Conservation (phyloP, 2,329 filamentous ascomycete species). For the Venturia aucupariae region DNA sequence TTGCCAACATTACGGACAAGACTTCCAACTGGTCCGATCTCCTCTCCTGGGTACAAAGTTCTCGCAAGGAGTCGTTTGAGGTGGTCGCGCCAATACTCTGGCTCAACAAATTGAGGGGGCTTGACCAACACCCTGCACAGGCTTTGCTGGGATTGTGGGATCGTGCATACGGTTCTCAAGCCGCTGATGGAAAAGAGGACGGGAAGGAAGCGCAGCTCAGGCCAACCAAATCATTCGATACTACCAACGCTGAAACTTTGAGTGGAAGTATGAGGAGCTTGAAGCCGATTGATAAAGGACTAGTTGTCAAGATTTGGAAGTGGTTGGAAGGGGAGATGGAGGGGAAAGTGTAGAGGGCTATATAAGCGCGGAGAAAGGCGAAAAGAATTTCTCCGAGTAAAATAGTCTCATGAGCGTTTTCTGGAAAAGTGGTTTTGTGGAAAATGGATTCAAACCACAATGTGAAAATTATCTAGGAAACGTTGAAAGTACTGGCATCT, state of each 20-base stretch:
- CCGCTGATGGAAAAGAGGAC: background rate
- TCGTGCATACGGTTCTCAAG: background rate
- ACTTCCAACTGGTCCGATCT: background rate
- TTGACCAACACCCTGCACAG: background rate
- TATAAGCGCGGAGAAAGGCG: too few relatives aligned
- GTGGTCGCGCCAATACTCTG: background rate
- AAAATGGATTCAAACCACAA: too few relatives aligned
- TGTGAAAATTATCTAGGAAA: too few relatives aligned
- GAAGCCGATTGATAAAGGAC: background rate
- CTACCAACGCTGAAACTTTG: background rate
- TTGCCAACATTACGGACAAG: background rate
- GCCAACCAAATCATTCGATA: background rate
- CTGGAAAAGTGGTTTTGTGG: too few relatives aligned
- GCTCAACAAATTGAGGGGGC: background rate
- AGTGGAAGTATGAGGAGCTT: background rate
- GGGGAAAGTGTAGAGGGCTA: conserved; percentile 20
- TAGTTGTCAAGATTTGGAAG: background rate
- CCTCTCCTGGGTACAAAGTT: background rate
- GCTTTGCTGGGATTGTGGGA: background rate
- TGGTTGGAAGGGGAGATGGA: background rate
- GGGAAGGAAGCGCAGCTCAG: background rate
- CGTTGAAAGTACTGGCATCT: too few relatives aligned
- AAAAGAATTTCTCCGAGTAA: too few relatives aligned
- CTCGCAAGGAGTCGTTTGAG: background rate
- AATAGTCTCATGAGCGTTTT: too few relatives aligned